These are phyloP conservation scores for Penicillium malachiteum DNA, from an alignment of 495 filamentous ascomycete genomes.

Conservation along the genomic window DNA sequence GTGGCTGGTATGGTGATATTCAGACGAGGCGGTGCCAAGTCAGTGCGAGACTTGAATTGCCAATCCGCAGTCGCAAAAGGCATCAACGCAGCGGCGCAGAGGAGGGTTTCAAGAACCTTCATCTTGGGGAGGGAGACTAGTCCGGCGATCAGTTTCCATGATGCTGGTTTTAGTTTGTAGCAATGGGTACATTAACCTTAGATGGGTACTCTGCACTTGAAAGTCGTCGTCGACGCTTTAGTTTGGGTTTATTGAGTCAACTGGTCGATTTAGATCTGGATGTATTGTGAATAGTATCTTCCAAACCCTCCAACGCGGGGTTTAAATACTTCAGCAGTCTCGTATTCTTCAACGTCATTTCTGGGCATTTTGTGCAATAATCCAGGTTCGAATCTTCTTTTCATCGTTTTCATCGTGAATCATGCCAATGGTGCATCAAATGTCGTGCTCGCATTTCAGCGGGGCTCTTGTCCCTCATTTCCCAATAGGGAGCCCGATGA, in stretches of 20 bases:
- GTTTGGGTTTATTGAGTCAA: neutral
- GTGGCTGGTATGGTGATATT: conserved; percentile 52
- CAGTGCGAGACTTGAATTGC: conserved; percentile 49
- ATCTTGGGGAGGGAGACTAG: conserved; percentile 22
- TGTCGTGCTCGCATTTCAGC: conserved; percentile 24
- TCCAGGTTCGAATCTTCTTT: neutral
- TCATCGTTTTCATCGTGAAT: neutral
- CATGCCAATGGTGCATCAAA: conserved; percentile 8
- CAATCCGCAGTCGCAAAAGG: conserved; percentile 20
- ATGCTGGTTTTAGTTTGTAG: conserved; percentile 29
- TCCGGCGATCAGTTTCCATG: conserved; percentile 41
- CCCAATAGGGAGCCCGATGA: conserved; percentile 23
- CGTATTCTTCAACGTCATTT: conserved; percentile 5
- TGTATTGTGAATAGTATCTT: neutral
- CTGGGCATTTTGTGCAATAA: neutral
- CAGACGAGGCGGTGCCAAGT: conserved; percentile 49
- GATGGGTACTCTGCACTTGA: conserved; percentile 41
- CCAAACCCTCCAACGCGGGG: neutral
- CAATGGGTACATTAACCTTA: conserved; percentile 61
- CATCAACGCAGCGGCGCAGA: conserved; percentile 24
- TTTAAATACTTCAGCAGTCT: neutral
- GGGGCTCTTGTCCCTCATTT: conserved; percentile 8
- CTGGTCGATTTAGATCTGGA: neutral
- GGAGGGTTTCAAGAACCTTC: conserved; percentile 33
- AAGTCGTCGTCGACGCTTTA: conserved; percentile 9